phyloP scores from a whole-genome alignment of 306 rosid species.

The Sechiopsis laciniata region DNA sequence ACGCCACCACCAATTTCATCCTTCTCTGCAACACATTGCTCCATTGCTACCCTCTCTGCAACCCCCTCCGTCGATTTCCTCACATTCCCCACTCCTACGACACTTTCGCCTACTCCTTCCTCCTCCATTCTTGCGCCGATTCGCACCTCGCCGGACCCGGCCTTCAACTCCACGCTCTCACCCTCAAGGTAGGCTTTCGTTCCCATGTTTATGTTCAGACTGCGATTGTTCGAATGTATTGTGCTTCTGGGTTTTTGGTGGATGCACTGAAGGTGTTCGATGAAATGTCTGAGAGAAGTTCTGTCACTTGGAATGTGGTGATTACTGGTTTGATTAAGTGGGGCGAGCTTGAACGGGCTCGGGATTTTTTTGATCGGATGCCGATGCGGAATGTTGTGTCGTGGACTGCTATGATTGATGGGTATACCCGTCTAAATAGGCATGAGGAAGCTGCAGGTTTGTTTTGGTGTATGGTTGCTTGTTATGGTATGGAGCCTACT shows the following conservation, averaged over 20 bases:
- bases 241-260: conserved; percentile 36
- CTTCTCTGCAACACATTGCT: conserved; percentile 51
- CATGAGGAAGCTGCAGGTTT: conserved; percentile 42
- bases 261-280: conserved; percentile 45
- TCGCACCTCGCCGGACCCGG: conserved; percentile 25
- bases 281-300: conserved; percentile 45
- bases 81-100: conserved; percentile 29
- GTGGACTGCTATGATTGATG: conserved; percentile 67
- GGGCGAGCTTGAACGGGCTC: conserved; percentile 50
- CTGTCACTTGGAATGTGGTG: conserved; percentile 65
- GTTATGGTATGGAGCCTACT: conserved; percentile 43
- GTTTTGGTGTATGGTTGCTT: conserved; percentile 48
- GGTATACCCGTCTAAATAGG: conserved; percentile 38
- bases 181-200: conserved; percentile 53
- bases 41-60: conserved; percentile 40
- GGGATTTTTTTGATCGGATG: conserved; percentile 47
- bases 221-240: conserved; percentile 43
- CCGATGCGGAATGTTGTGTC: conserved; percentile 51
- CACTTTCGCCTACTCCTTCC: conserved; percentile 50
- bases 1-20: conserved; percentile 22
- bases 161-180: conserved; percentile 49
- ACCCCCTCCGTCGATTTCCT: not conserved
- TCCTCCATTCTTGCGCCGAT: conserved; percentile 46
- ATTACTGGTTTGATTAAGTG: conserved; percentile 49
- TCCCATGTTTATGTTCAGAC: conserved; percentile 56